These are phyloP conservation scores for Dendrocalamus latiflorus DNA, from an alignment of 202 grass and related monocot genomes.

Conservation along the genomic window DNA sequence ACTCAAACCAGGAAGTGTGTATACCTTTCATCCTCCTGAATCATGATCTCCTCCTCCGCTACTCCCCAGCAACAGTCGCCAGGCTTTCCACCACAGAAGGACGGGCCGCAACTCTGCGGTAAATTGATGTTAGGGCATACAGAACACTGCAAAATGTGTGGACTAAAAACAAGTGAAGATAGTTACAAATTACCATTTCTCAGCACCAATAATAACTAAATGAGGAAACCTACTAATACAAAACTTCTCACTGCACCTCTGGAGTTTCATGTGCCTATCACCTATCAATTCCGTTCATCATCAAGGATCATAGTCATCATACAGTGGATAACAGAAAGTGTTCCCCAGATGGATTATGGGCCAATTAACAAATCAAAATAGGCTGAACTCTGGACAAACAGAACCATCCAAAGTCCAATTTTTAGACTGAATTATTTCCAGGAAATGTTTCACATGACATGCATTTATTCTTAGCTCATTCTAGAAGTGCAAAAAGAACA, in stretches of 20 bases:
- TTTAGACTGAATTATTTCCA: neutral
- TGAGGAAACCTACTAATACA: neutral
- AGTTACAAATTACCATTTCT: neutral
- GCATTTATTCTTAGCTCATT: neutral
- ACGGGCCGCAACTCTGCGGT: constrained; percentile 53
- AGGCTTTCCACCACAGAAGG: constrained; percentile 5
- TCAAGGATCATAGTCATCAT: neutral
- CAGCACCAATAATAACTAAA: neutral
- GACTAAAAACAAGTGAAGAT: neutral
- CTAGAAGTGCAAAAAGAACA: neutral
- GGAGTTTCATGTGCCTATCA: neutral
- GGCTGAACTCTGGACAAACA: neutral
- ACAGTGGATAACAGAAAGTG: neutral
- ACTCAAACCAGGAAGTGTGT: neutral
- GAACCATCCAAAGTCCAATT: neutral
- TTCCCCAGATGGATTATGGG: neutral
- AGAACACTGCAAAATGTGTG: neutral
- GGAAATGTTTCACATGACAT: neutral
- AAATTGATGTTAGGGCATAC: neutral
- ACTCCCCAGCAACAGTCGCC: constrained; percentile 36
- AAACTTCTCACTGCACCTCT: neutral
- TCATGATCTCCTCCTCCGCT: constrained; percentile 54
- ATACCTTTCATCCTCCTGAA: constrained; percentile 54
- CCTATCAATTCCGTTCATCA: neutral
- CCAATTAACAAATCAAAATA: neutral